These are phyloP conservation scores for Nakazawaea anatomiae DNA, from an alignment of 805 yeast genomes.

Conservation along the genomic window DNA sequence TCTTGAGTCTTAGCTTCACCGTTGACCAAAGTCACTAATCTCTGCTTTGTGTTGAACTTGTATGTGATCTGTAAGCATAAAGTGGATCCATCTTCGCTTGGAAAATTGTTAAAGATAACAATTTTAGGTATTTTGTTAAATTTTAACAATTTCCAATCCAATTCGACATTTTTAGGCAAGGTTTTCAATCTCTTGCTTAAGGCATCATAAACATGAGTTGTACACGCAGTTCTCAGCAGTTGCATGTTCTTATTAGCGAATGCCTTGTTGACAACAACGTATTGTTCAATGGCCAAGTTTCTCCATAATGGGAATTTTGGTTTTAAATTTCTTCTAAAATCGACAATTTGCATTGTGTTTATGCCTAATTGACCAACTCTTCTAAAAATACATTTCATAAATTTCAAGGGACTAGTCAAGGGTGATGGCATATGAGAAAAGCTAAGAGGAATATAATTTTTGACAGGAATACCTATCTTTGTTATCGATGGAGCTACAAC, in stretches of 20 bases:
- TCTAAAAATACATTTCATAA: conserved; percentile 45
- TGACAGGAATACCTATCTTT: conserved; percentile 29
- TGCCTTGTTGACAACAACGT: conserved; percentile 72
- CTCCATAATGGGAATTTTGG: conserved; percentile 76
- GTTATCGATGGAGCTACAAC: conserved; percentile 24
- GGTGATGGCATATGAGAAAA: conserved; percentile 37
- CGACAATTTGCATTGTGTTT: conserved; percentile 51
- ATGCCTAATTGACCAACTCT: conserved; percentile 62
- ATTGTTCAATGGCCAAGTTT: conserved; percentile 73
- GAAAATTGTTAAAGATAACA: conserved; percentile 56
- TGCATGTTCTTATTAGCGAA: conserved; percentile 60
- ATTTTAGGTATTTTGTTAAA: conserved; percentile 70
- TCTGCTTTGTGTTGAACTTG: conserved; percentile 57
- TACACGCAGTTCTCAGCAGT: conserved; percentile 36
- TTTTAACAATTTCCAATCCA: conserved; percentile 74
- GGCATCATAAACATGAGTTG: conserved; percentile 62
- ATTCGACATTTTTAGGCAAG: conserved; percentile 50
- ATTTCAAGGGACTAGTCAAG: conserved; percentile 33
- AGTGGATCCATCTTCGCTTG: conserved; percentile 31
- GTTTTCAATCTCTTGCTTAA: conserved; percentile 43
- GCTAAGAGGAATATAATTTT: conserved; percentile 46
- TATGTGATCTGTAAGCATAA: conserved; percentile 47
- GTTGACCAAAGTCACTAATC: conserved; percentile 41
- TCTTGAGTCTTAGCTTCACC: conserved; percentile 33
- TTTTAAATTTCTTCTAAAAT: conserved; percentile 41